These are phyloP conservation scores for Xylariaceae sp. DNA, from an alignment of 2,329 filamentous ascomycete species.

Conservation along the genomic window DNA sequence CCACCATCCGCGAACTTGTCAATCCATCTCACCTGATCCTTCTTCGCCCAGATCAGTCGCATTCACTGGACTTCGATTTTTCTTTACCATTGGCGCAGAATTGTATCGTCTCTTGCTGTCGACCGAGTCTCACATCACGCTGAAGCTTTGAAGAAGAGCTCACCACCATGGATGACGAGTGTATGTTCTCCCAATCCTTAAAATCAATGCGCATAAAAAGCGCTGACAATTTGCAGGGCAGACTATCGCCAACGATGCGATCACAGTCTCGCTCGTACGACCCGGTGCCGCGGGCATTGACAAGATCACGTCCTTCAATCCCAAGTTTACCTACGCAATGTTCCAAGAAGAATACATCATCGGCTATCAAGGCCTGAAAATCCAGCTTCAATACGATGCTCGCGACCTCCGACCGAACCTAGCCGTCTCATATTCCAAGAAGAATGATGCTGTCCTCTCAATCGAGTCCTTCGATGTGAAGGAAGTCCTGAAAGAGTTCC, in stretches of 20 bases:
- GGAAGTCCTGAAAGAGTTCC: slow-evolving; percentile 57
- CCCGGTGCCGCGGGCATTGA: slow-evolving; percentile 39
- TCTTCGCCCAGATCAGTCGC: background rate
- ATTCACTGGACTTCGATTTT: background rate
- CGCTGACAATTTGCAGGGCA: slow-evolving; percentile 44
- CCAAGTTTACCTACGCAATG: slow-evolving; percentile 84
- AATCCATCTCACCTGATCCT: no score
- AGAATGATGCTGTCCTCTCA: slow-evolving; percentile 65
- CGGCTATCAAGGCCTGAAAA: slow-evolving; percentile 77
- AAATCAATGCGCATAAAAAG: background rate
- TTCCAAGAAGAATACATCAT: slow-evolving; percentile 94
- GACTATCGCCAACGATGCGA: slow-evolving; percentile 56
- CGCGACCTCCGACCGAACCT: slow-evolving; percentile 76
- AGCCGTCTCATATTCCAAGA: slow-evolving; percentile 65
- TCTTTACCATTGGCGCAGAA: background rate
- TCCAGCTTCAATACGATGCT: slow-evolving; percentile 65
- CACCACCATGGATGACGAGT: slow-evolving; percentile 28
- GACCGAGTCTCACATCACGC: background rate
- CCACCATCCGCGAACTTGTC: no score
- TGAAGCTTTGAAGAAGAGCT: no score
- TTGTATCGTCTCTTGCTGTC: background rate
- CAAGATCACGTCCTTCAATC: slow-evolving; percentile 68
- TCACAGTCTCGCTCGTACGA: slow-evolving; percentile 49
- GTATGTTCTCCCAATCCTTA: slow-evolving; percentile 16
- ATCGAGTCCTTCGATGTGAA: slow-evolving; percentile 66